Percentiles rank a stretch among this genome's conserved stretches.
phyloP scores from a whole-genome alignment of 2,329 filamentous ascomycete species.

The Daldinia eschscholtzii region DNA sequence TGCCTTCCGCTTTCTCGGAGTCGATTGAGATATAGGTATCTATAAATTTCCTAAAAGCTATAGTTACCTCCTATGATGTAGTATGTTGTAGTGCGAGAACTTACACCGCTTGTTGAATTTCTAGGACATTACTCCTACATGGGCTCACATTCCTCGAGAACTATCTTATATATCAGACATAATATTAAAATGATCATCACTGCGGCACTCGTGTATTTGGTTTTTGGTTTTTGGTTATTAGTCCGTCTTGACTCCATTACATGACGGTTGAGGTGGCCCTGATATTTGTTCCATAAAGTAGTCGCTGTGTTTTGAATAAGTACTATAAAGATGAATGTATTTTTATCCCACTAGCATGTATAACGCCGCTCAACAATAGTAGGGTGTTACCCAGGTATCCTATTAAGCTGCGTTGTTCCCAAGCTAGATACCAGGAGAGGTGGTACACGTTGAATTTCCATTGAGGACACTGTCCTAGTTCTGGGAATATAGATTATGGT shows the following conservation, averaged over 20 bases:
- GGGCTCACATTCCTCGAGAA: not conserved
- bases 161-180: not conserved
- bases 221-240: not conserved
- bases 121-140: not conserved
- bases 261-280: not conserved
- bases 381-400: constrained; percentile 3
- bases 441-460: constrained; percentile 1
- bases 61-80: not conserved
- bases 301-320: not conserved
- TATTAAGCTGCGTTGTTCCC: not conserved
- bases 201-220: not conserved
- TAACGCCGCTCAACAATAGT: constrained; percentile 21
- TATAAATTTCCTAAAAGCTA: not conserved
- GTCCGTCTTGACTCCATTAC: not conserved
- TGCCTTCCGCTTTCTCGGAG: not conserved
- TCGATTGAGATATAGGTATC: not conserved
- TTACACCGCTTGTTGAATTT: not conserved
- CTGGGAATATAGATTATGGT: constrained; percentile 20
- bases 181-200: no score
- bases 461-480: constrained; percentile 16
- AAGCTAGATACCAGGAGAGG: constrained; percentile 7
- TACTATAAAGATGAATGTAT: not conserved
- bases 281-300: no score
- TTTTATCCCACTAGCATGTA: constrained; percentile 23
- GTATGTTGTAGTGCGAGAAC: not conserved